Conservation (phyloP, 202 grass and related monocot species). For the Digitaria exilis region DNA sequence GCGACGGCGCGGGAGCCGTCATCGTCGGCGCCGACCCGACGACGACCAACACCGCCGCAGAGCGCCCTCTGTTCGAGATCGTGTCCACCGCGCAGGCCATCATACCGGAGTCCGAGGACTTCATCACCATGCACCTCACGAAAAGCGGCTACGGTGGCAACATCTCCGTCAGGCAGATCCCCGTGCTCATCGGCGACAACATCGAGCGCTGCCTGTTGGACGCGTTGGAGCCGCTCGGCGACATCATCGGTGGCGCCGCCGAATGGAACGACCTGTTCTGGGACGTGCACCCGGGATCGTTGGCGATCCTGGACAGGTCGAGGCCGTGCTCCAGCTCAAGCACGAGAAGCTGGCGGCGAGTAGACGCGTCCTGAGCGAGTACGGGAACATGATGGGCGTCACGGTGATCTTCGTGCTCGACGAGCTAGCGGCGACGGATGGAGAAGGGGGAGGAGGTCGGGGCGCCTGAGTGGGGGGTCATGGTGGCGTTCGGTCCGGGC, state of each 20-base stretch:
- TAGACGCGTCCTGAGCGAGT: conserved; percentile 10
- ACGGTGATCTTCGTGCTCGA: conserved; percentile 36
- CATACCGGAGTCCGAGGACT: background rate
- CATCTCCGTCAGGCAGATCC: conserved; percentile 8
- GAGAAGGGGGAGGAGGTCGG: background rate
- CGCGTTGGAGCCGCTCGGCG: background rate
- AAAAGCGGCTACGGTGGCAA: conserved; percentile 8
- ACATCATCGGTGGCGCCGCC: too few species aligned
- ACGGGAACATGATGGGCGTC: conserved; percentile 32
- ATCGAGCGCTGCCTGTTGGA: conserved; percentile 15
- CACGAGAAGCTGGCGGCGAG: conserved; percentile 8
- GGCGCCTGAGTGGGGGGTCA: conserved; percentile 5
- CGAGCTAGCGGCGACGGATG: background rate
- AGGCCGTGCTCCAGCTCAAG: conserved; percentile 12
- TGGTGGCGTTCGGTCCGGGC: conserved; percentile 38
- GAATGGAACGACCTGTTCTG: conserved; percentile 46
- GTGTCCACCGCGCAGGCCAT: conserved; percentile 18
- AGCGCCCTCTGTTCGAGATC: conserved; percentile 30
- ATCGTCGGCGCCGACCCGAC: conserved; percentile 20
- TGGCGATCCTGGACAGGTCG: background rate
- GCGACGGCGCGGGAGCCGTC: conserved; percentile 27
- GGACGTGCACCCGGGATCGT: conserved; percentile 23
- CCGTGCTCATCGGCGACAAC: conserved; percentile 18
- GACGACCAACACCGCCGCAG: accelerated
- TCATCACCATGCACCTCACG: conserved; percentile 20